Evolutionary conservation across 2,329 filamentous ascomycete genomes (phyloP), one percentile per base, ranked within the genome.

Genomic region (Madurella fahalii): DNA sequence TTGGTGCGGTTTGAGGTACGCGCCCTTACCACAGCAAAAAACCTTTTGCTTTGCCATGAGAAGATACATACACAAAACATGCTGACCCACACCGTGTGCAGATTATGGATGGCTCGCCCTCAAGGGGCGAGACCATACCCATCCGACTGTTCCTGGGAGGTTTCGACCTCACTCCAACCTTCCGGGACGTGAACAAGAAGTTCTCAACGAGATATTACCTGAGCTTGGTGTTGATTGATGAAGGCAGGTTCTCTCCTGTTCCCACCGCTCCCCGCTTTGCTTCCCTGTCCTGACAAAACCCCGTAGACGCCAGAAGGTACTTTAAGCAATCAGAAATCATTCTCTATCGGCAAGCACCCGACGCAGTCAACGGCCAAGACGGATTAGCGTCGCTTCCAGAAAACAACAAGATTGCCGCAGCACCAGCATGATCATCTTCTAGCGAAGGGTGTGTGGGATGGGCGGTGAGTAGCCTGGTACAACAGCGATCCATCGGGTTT

Each of bases 21-120:
- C 49, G 16, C 39, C 34, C 16, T 11, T 37, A 18, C 30, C 18
- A 34, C 18, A 44, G 34, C 48, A n/a, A n/a, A n/a, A n/a, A n/a
- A n/a, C n/a, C n/a, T n/a, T n/a, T n/a, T n/a, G n/a, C n/a, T n/a
- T 16, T 40, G 34, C 58, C 25, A 7, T n/a, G n/a, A 47, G 18
- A 15, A 2, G 46, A 11, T 8, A 42, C 17, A 8, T 31, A 47
- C n/a, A n/a, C 25, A 3, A 20, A 18, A 11, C n/a, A 9, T 17
- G 30, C 50, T 56, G 40, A 58, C n/a, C n/a, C 39, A 54, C 17
- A 9, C 13, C 2, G 3, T 39, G 2, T 11, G 5, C 47, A 89
- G 87, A 99, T 99, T 69, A 99, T 99, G 94, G 94, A 99, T 70
- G 94, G 94, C 57, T 97, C 93, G n/a, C 94, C 94, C 34, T 96